Evolutionary conservation across 768 basidiomycete species (phyloP).

Genomic region (Amanita phalloides): DNA sequence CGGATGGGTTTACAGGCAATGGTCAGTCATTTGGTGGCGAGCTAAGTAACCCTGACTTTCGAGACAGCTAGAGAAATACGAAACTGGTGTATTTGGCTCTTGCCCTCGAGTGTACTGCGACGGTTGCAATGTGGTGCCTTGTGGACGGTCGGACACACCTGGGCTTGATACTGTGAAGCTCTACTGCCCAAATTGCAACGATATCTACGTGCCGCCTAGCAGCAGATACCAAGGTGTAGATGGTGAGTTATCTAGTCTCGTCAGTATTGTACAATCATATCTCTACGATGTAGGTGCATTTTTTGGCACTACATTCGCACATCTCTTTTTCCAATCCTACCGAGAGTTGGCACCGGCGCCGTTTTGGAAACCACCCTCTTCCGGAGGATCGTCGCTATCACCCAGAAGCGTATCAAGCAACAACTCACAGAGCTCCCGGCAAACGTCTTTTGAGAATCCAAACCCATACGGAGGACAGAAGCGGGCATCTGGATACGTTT

Average conservation of each 20-base stretch:
- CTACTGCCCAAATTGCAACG: slow-evolving; percentile 96
- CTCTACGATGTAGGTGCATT: slow-evolving; percentile 64
- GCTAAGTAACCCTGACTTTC: slow-evolving; percentile 5
- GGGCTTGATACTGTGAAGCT: slow-evolving; percentile 97
- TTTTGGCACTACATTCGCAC: slow-evolving; percentile 98
- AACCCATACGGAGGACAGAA: slow-evolving; percentile 88
- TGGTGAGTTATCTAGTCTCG: slow-evolving; percentile 40
- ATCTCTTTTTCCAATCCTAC: slow-evolving; percentile 97
- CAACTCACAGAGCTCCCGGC: slow-evolving; percentile 34
- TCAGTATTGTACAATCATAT: slow-evolving; percentile 7
- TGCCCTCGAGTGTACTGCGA: slow-evolving; percentile 96
- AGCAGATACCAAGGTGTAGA: slow-evolving; percentile 94
- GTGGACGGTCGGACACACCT: slow-evolving; percentile 91
- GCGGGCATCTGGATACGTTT: slow-evolving; percentile 76
- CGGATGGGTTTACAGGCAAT: slow-evolving; percentile 89
- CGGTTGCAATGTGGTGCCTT: slow-evolving; percentile 83
- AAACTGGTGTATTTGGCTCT: slow-evolving; percentile 79
- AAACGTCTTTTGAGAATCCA: slow-evolving; percentile 70
- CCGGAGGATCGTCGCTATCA: slow-evolving; percentile 48
- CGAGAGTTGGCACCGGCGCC: slow-evolving; percentile 91
- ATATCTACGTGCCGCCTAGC: slow-evolving; percentile 92
- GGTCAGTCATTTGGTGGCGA: slow-evolving; percentile 26
- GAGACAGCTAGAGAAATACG: slow-evolving; percentile 88
- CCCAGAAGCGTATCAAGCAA: slow-evolving; percentile 42
- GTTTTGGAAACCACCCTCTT: slow-evolving; percentile 68